These are phyloP conservation scores for Pseudocercospora cruenta DNA, from an alignment of 2,329 filamentous ascomycete species.

Conservation along the genomic window DNA sequence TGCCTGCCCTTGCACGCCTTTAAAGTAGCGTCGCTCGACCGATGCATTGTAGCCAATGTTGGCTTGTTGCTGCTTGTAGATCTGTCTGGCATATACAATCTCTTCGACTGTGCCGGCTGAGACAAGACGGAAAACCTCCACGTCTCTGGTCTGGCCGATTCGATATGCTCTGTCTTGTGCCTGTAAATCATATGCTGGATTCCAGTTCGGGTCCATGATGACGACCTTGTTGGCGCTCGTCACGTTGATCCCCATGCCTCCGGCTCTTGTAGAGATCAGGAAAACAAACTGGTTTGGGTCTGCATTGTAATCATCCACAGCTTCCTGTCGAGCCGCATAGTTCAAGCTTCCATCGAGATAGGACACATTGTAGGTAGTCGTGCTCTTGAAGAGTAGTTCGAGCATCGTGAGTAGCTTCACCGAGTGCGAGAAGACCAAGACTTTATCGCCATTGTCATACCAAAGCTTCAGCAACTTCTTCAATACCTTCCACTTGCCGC, in stretches of 20 bases:
- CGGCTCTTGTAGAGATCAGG: conserved; percentile 89
- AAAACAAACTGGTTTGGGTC: conserved; percentile 90
- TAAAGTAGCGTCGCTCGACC: conserved; percentile 91
- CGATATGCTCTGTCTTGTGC: conserved; percentile 95
- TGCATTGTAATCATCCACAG: conserved; percentile 89
- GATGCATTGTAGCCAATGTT: conserved; percentile 97
- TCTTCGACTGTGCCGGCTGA: conserved; percentile 94
- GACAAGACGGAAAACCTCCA: conserved; percentile 92
- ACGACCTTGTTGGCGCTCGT: conserved; percentile 98
- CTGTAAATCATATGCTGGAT: conserved; percentile 90
- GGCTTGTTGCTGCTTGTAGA: conserved; percentile 98
- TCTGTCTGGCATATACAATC: conserved; percentile 93
- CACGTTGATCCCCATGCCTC: conserved; percentile 93
- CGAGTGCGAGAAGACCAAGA: conserved; percentile 91
- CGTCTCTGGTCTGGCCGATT: conserved; percentile 88
- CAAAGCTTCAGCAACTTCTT: conserved; percentile 86
- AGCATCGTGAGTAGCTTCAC: conserved; percentile 84
- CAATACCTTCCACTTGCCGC: conserved; percentile 94
- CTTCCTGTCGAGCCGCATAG: conserved; percentile 77
- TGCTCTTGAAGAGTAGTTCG: conserved; percentile 81
- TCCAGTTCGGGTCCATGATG: conserved; percentile 97
- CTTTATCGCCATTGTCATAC: conserved; percentile 89
- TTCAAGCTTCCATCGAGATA: conserved; percentile 85
- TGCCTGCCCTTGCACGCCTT: conserved; percentile 83
- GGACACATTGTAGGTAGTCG: conserved; percentile 80